Evolutionary conservation across 2,329 filamentous ascomycete species (phyloP), one percentile per base, ranked within the genome.

Genomic region (Nemania bipapillata): DNA sequence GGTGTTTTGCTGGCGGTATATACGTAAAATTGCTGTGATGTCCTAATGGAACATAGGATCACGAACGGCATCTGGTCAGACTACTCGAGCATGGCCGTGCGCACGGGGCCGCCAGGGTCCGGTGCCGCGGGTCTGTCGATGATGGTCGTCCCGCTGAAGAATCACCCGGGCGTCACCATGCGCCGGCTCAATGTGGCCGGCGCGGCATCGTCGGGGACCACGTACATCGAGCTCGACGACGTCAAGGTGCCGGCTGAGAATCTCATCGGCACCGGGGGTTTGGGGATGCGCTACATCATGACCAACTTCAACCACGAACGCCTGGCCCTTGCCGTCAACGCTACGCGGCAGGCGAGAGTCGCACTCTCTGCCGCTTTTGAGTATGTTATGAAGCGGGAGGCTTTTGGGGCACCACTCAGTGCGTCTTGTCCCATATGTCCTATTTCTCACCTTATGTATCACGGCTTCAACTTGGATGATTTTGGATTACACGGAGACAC

Each of bases 171-270:
- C 74, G 95, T 99, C 63, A 93, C 89, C 78, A 99, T 96, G 30
- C 89, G 96, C 65, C 91, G 92, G 79, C 99, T 99, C 96, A 94
- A 98, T 83, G 98, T 95, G 86, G 94, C 97, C 83, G 96, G 96
- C 81, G 94, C 98, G 35, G 97, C 94, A 92, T 94, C 91, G 70
- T 93, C 90, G 73, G 96, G 96, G 62, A 98, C 96, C 17, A 97
- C 96, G 35, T 99, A 98, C 82, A 91, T 99, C 79, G 97, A 95
- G 50, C 98, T 98, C 74, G 96, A 99, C 82, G 96, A 99, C 79
- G 96, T 98, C 82, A 98, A 98, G 86, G 96, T 99, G 0, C 96
- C 96, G 1, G 96, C 98, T n/a, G 95, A 97, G 87, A 98, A 99
- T 85, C 82, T 99, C 76, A 90, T 99, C 69, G 96, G 96, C 83